A percentile compares a stretch with the other conserved stretches of the same genome.
Conservation (phyloP, 1,139 yeast species). For the Candida dubliniensis region DNA sequence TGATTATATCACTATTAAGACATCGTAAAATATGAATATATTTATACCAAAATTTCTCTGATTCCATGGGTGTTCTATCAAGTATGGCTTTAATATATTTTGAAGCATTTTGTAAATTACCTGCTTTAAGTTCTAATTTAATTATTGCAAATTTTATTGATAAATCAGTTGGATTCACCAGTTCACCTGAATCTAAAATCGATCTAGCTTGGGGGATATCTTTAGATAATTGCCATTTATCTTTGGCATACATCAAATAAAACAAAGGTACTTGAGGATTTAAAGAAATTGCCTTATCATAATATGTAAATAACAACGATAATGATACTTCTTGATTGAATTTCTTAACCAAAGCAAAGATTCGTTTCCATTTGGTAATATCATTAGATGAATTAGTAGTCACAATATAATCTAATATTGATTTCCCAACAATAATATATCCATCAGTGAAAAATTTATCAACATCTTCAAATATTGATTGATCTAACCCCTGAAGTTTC, state of each 20-base stretch:
- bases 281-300: conserved; percentile 49
- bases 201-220: conserved; percentile 54
- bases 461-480: conserved; percentile 33
- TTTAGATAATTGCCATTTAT: conserved; percentile 51
- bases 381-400: conserved; percentile 48
- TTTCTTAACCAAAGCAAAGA: conserved; percentile 47
- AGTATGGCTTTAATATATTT: conserved; percentile 29
- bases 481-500: not conserved
- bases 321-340: conserved; percentile 29
- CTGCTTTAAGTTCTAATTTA: conserved; percentile 54
- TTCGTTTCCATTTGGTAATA: conserved; percentile 54
- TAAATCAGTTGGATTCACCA: conserved; percentile 33
- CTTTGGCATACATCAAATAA: conserved; percentile 72
- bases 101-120: conserved; percentile 39
- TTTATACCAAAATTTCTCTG: conserved; percentile 62
- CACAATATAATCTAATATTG: conserved; percentile 52
- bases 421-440: conserved; percentile 37
- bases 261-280: conserved; percentile 54
- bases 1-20: conserved; percentile 27
- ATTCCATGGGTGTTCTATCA: conserved; percentile 27
- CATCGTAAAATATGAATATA: conserved; percentile 57
- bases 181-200: conserved; percentile 30
- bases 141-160: conserved; percentile 71
- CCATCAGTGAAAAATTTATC: conserved; percentile 27
- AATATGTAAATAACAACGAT: conserved; percentile 40